Conservation (phyloP, 2,329 filamentous ascomycete genomes). For the Ceratocystiopsis brevicomis region DNA sequence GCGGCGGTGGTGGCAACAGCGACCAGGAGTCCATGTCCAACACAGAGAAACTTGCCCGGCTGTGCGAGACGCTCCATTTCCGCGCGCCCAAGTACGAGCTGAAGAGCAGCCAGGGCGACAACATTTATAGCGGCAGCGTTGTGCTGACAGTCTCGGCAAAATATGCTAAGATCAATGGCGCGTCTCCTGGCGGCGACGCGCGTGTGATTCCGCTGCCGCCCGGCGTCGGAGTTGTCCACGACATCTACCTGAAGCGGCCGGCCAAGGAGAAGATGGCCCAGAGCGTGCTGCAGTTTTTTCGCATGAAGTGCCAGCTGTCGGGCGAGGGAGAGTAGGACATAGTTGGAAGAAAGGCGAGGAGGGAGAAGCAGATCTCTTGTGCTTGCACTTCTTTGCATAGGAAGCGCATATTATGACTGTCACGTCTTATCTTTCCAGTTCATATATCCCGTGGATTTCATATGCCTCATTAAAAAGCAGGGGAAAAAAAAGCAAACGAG, state of each 20-base stretch:
- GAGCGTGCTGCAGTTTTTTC: constrained; percentile 20
- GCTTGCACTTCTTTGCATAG: no score
- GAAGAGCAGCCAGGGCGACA: not conserved
- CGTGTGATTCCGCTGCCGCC: constrained; percentile 12
- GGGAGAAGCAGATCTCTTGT: no score
- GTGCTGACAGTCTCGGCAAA: constrained; percentile 15
- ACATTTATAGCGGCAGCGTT: constrained; percentile 18
- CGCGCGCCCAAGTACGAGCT: constrained; percentile 3
- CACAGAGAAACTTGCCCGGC: constrained; percentile 11
- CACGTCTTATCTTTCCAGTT: no score
- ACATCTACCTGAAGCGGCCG: constrained; percentile 17
- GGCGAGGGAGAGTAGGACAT: no score
- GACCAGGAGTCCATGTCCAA: constrained; percentile 5
- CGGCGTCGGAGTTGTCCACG: constrained; percentile 16
- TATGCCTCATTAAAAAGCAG: no score
- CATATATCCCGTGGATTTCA: no score
- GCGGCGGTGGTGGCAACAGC: not conserved
- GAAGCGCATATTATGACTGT: no score
- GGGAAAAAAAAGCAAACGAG: no score
- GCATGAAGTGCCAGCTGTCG: no score
- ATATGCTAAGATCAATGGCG: no score
- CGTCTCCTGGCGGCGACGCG: no score
- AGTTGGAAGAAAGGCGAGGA: no score
- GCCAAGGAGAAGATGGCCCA: constrained; percentile 22
- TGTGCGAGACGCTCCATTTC: constrained; percentile 4